phyloP scores from a whole-genome alignment of 2,329 filamentous ascomycete species.

The Microdochium trichocladiopsis region DNA sequence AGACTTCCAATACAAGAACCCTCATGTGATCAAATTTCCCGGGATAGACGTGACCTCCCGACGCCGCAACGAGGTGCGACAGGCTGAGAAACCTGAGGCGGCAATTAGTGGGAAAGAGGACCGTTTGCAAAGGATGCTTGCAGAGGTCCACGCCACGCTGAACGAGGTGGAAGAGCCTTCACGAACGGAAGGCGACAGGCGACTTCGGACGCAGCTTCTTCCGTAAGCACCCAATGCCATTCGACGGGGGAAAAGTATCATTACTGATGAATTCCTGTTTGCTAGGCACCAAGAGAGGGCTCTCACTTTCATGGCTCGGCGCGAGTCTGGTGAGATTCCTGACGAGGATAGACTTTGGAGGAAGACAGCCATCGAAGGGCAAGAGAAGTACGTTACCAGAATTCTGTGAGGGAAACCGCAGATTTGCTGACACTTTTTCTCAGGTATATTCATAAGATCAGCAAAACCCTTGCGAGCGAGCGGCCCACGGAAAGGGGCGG shows the following conservation, averaged over 20 bases:
- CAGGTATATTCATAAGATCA: conserved; percentile 31
- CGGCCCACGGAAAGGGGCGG: conserved; percentile 24
- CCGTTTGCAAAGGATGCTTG: conserved; percentile 3
- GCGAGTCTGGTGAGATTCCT: conserved; percentile 26
- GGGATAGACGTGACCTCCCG: conserved; percentile 8
- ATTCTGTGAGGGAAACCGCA: neutral
- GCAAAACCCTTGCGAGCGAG: conserved; percentile 20
- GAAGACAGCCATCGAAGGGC: conserved; percentile 12
- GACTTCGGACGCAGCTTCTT: conserved; percentile 5
- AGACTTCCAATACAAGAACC: conserved; percentile 18
- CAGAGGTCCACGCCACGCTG: conserved; percentile 3
- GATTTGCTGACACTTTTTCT: neutral
- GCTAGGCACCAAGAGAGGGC: conserved; percentile 29
- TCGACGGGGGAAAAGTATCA: neutral
- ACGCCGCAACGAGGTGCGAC: conserved; percentile 6
- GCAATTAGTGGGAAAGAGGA: conserved; percentile 1
- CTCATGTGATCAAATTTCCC: conserved; percentile 18
- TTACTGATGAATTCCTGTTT: neutral
- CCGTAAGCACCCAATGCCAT: no score
- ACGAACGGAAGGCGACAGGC: neutral
- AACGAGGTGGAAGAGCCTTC: neutral
- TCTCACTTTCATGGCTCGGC: conserved; percentile 27
- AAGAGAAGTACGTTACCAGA: conserved; percentile 12
- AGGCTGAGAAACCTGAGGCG: conserved; percentile 5
- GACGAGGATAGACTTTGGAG: conserved; percentile 24